phyloP scores from a whole-genome alignment of 805 yeast species.

The Brettanomyces bruxellensis region DNA sequence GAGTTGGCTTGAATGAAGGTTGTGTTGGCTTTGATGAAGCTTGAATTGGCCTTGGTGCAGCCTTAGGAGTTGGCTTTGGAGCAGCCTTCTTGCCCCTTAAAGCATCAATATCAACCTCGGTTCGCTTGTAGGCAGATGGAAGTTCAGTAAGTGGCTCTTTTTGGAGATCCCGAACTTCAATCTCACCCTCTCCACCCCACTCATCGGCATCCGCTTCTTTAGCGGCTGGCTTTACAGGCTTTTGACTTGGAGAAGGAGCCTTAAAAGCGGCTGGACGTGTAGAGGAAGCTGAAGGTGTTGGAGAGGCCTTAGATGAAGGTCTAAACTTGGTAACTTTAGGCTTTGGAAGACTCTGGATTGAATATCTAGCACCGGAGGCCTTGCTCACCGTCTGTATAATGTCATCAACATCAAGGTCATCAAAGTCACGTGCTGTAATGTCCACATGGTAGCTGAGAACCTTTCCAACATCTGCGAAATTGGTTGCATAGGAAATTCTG shows the following conservation, averaged over 20 bases:
- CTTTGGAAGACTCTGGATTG: constrained; percentile 37
- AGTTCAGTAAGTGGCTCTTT: constrained; percentile 41
- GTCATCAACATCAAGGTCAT: constrained; percentile 76
- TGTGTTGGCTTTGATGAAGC: constrained; percentile 10
- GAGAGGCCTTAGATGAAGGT: constrained; percentile 19
- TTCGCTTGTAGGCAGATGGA: constrained; percentile 59
- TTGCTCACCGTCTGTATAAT: constrained; percentile 69
- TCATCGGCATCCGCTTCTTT: constrained; percentile 31
- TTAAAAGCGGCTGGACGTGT: constrained; percentile 17
- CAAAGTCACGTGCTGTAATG: constrained; percentile 90
- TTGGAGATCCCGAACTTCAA: constrained; percentile 44
- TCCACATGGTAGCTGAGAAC: constrained; percentile 88
- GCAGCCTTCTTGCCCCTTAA: constrained; percentile 31
- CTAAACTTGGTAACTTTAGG: constrained; percentile 18
- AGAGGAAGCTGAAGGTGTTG: constrained; percentile 11
- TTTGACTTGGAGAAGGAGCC: constrained; percentile 10
- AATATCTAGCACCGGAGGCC: constrained; percentile 95
- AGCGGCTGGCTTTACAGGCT: constrained; percentile 9
- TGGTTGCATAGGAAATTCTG: constrained; percentile 66
- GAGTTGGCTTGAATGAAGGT: constrained; percentile 18
- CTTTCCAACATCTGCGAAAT: constrained; percentile 67
- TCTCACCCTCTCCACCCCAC: constrained; percentile 63
- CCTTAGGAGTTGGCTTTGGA: constrained; percentile 30
- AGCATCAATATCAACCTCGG: constrained; percentile 50
- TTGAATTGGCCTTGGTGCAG: constrained; percentile 9